Evolutionary conservation across 2,329 filamentous ascomycete species (phyloP).

Genomic region (Cordyceps farinosa): DNA sequence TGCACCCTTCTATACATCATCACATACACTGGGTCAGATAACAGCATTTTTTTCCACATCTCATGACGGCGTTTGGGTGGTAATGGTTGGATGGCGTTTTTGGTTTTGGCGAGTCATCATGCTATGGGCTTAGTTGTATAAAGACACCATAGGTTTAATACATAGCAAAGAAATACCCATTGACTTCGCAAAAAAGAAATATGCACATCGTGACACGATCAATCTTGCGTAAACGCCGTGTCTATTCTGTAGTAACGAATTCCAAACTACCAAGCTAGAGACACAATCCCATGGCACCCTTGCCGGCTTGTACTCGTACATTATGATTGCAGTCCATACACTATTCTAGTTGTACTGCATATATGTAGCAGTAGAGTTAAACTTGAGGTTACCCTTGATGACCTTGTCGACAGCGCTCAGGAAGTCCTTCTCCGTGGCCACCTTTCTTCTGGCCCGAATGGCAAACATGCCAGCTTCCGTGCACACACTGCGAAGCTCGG

Average conservation of each 20-base stretch:
- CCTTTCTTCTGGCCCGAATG: slow-evolving; percentile 90
- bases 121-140: not conserved
- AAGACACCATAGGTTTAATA: not conserved
- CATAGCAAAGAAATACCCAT: slow-evolving; percentile 3
- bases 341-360: slow-evolving; percentile 91
- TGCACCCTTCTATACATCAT: not conserved
- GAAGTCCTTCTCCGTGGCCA: slow-evolving; percentile 98
- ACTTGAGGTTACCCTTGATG: slow-evolving; percentile 98
- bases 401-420: slow-evolving; percentile 98
- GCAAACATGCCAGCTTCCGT: slow-evolving; percentile 99
- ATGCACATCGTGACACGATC: not conserved
- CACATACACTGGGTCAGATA: not conserved
- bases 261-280: slow-evolving; percentile 2
- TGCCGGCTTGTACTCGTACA: slow-evolving; percentile 33
- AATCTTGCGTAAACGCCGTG: not conserved
- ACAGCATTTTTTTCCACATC: not conserved
- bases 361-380: slow-evolving; percentile 97
- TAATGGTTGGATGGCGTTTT: not conserved
- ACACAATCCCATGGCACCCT: slow-evolving; percentile 23
- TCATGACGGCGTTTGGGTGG: slow-evolving; percentile 6
- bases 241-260: slow-evolving; percentile 8
- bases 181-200: not conserved
- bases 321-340: slow-evolving; percentile 27
- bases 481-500: slow-evolving; percentile 91
- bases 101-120: not conserved